Evolutionary conservation across 2,329 filamentous ascomycete genomes (phyloP).

Genomic region (Fonsecaea multimorphosa): DNA sequence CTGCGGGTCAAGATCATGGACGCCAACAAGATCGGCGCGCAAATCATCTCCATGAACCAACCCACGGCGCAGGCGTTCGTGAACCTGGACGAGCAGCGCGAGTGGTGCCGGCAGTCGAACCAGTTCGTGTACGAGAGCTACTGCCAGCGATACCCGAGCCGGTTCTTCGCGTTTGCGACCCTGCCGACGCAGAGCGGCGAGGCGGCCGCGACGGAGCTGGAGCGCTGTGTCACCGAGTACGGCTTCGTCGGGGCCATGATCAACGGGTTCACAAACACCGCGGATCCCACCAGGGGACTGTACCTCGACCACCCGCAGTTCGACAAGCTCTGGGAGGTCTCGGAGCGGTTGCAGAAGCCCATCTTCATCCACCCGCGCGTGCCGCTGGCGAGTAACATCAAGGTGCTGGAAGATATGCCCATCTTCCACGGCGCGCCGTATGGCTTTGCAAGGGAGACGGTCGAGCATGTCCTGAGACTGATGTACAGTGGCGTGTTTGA

Average conservation of each 20-base stretch:
- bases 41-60: constrained; percentile 31
- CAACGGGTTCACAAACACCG: constrained; percentile 60
- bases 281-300: constrained; percentile 49
- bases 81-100: constrained; percentile 21
- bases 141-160: constrained; percentile 41
- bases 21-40: constrained; percentile 29
- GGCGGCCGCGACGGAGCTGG: constrained; percentile 46
- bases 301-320: constrained; percentile 54
- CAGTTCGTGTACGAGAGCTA: constrained; percentile 24
- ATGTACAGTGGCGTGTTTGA: constrained; percentile 63
- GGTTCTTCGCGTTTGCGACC: constrained; percentile 52
- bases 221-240: constrained; percentile 49
- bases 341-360: constrained; percentile 54
- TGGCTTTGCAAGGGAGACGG: constrained; percentile 48
- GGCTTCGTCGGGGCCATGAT: constrained; percentile 58
- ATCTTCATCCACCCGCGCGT: constrained; percentile 59
- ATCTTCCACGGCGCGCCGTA: constrained; percentile 39
- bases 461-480: constrained; percentile 48
- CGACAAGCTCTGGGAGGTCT: constrained; percentile 49
- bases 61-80: constrained; percentile 27
- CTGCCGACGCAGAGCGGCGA: constrained; percentile 49
- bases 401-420: constrained; percentile 36
- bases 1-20: constrained; percentile 30
- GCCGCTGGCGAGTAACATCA: constrained; percentile 23
- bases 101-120: constrained; percentile 37